Percentiles rank a stretch among this genome's conserved stretches.
phyloP scores from a whole-genome alignment of 2,329 filamentous ascomycete species.

The Claviceps arundinis region DNA sequence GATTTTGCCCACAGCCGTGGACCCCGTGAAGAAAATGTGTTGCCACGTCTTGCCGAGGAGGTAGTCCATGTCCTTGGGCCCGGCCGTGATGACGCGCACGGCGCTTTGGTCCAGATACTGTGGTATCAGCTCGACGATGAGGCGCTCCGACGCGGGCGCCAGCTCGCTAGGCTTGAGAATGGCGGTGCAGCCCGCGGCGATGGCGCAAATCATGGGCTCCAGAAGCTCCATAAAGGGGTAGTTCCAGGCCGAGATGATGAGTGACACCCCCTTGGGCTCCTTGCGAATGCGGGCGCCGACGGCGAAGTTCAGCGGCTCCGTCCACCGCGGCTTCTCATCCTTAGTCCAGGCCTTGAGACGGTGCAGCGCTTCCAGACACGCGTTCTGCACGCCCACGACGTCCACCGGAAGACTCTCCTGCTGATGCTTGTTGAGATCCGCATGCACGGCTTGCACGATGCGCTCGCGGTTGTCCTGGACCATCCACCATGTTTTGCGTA shows the following conservation, averaged over 20 bases:
- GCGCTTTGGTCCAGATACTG: conserved; percentile 28
- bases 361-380: conserved; percentile 22
- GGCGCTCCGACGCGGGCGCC: conserved; percentile 18
- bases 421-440: conserved; percentile 21
- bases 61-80: conserved; percentile 21
- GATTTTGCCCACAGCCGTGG: conserved; percentile 22
- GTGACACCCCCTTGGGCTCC: conserved; percentile 28
- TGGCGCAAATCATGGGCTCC: conserved; percentile 27
- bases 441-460: conserved; percentile 18
- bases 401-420: conserved; percentile 22
- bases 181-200: conserved; percentile 27
- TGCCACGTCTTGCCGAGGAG: conserved; percentile 26
- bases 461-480: conserved; percentile 23
- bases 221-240: conserved; percentile 26
- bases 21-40: conserved; percentile 34
- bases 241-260: conserved; percentile 34
- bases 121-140: conserved; percentile 25
- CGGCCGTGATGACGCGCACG: conserved; percentile 22
- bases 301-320: conserved; percentile 17
- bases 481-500: conserved; percentile 28
- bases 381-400: conserved; percentile 17
- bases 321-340: conserved; percentile 17
- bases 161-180: conserved; percentile 33
- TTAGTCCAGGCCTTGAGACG: conserved; percentile 26
- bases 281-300: conserved; percentile 22